Percentiles rank a stretch among this genome's conserved stretches.
phyloP scores from a whole-genome alignment of 202 grass and related monocot species.

The Schoenoplectus tabernaemontani region DNA sequence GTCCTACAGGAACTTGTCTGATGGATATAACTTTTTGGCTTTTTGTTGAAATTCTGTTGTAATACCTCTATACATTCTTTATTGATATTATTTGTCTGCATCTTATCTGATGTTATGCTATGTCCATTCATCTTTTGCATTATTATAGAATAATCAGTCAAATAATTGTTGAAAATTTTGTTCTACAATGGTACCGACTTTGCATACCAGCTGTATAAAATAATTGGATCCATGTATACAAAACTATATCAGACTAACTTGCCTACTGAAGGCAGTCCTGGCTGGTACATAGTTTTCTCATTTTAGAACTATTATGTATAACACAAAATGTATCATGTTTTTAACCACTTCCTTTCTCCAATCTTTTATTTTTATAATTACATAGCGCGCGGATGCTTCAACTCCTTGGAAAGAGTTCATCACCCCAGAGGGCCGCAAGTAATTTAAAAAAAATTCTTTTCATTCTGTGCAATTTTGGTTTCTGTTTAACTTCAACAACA shows the following conservation, averaged over 20 bases:
- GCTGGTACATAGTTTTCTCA: background rate
- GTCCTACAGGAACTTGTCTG: background rate
- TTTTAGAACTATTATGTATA: background rate
- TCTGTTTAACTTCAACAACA: no score
- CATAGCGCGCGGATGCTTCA: slow-evolving; percentile 68
- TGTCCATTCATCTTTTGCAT: background rate
- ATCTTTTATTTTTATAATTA: slow-evolving; percentile 9
- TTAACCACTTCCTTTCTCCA: background rate
- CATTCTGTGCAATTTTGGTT: background rate
- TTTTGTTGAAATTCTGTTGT: slow-evolving; percentile 8
- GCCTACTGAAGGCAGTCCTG: background rate
- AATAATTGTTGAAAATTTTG: background rate
- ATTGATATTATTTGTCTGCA: background rate
- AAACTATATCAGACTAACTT: background rate
- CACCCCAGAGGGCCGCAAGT: slow-evolving; percentile 71
- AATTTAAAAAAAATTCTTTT: slow-evolving; percentile 26
- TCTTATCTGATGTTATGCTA: background rate
- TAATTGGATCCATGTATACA: background rate
- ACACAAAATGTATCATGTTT: background rate
- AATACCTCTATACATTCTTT: background rate
- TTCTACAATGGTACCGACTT: background rate
- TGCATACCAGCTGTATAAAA: background rate
- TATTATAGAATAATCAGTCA: background rate
- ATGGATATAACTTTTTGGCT: background rate
- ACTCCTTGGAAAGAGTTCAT: slow-evolving; percentile 99